Base-by-base conservation (phyloP, 208 protist genomes). In the Leishmania guyanensis region DNA sequence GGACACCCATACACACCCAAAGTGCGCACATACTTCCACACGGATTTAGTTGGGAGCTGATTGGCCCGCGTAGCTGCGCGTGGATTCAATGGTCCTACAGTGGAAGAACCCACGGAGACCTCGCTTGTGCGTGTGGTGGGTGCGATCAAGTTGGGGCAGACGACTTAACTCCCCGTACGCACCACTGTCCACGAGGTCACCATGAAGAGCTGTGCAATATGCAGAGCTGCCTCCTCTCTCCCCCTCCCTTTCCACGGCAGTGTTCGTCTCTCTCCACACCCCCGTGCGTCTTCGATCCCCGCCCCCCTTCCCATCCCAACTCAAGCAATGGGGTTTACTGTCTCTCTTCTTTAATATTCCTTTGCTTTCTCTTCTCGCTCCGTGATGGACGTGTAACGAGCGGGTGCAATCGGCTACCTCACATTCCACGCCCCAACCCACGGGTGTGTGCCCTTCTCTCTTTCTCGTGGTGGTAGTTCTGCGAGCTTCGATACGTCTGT, bases 311-410 rank as follows among this genome's bases (percentile, higher is more conserved):
- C 60, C 58, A 64, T 6, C 4, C 17, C 10, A 33, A 16, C 20
- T n/a, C 16, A 70, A 70, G 68, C 68, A 48, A 72, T 72, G 43
- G 14, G 12, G 10, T 72, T n/a, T 29, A 72, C 68, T 48, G 66
- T 72, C 10, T 48, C 17, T 72, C 46, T 53, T 29, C 8, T 70
- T 70, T 33, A 14, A 8, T 72, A 39, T 72, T 72, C 5, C 17
- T 72, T 20, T 33, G 10, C 5, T 4, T 53, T 72, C 17, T 29
- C 43, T 72, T 50, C 2, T 51, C 20, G 36, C 36, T 26, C 4
- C 65, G 20, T 43, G 68, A 50, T n/a, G 20, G 39, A 51, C 17
- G 33, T 16, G 6, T 50, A 22, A 16, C 36, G 68, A 48, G 68
- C 9, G 20, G 43, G 68, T 72, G 43, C 33, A 72, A 33, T n/a